phyloP scores from a whole-genome alignment of 1,139 yeast species.

The Candida smagusa region DNA sequence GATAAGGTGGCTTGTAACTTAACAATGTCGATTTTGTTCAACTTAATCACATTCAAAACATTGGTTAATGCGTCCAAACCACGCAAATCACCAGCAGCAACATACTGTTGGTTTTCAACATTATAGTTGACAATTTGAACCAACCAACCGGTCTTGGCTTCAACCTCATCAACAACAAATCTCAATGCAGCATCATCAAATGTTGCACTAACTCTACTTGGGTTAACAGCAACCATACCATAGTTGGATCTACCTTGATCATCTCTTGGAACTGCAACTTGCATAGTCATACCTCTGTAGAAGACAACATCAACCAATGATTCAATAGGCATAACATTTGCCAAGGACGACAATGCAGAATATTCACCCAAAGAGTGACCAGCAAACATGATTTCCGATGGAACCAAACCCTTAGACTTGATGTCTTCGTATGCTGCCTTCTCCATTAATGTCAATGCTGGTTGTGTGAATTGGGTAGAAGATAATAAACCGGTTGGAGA shows the following conservation, averaged over 20 bases:
- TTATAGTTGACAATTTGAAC: slow-evolving; percentile 97
- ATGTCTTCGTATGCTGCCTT: slow-evolving; percentile 98
- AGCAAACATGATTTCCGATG: slow-evolving; percentile 90
- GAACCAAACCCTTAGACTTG: slow-evolving; percentile 93
- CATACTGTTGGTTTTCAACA: slow-evolving; percentile 97
- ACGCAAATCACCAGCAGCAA: slow-evolving; percentile 97
- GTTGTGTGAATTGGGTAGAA: slow-evolving; percentile 98
- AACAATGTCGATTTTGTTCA: slow-evolving; percentile 90
- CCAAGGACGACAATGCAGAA: slow-evolving; percentile 94
- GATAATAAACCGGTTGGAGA: slow-evolving; percentile 95
- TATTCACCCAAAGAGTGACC: slow-evolving; percentile 99
- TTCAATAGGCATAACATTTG: slow-evolving; percentile 98
- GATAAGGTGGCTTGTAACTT: slow-evolving; percentile 80
- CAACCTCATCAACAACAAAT: slow-evolving; percentile 89
- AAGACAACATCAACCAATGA: slow-evolving; percentile 96
- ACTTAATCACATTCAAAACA: slow-evolving; percentile 85
- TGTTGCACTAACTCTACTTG: slow-evolving; percentile 84
- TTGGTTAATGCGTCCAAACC: slow-evolving; percentile 91
- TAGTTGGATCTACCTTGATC: slow-evolving; percentile 92
- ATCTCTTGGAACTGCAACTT: slow-evolving; percentile 99
- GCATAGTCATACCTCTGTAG: slow-evolving; percentile 99
- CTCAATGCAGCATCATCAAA: slow-evolving; percentile 92
- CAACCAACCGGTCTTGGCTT: slow-evolving; percentile 83
- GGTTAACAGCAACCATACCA: slow-evolving; percentile 99
- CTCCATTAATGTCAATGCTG: slow-evolving; percentile 98